Conservation (phyloP, 371 early-diverging fungal genomes). For the Apophysomyces ossiformis region DNA sequence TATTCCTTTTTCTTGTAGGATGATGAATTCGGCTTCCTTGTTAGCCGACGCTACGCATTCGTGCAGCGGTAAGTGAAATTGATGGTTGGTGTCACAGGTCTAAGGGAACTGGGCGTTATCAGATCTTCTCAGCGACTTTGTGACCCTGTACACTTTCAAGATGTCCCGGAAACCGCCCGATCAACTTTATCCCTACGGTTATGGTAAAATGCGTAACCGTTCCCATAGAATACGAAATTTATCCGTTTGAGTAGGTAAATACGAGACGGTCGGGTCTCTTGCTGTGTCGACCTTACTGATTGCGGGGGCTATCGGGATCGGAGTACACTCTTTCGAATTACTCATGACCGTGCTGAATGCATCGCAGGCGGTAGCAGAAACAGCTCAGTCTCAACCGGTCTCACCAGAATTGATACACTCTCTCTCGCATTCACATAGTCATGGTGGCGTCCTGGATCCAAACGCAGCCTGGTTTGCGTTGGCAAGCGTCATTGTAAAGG, state of each 20-base stretch:
- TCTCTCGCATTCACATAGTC: constrained; percentile 37
- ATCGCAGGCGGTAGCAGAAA: constrained; percentile 29
- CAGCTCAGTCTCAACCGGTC: constrained; percentile 11
- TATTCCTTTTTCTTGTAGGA: constrained; percentile 29
- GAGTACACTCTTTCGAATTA: constrained; percentile 67
- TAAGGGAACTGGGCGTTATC: constrained; percentile 1
- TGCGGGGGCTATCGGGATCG: constrained; percentile 66
- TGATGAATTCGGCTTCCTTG: constrained; percentile 73
- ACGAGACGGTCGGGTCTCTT: constrained; percentile 73
- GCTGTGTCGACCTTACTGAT: constrained; percentile 68
- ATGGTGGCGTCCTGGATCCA: constrained; percentile 57
- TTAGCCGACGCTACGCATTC: constrained; percentile 75
- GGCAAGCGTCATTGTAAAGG: constrained; percentile 67
- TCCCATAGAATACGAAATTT: not conserved
- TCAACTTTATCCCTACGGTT: constrained; percentile 66
- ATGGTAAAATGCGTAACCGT: constrained; percentile 42
- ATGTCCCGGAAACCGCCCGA: constrained; percentile 69
- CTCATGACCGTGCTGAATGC: constrained; percentile 34
- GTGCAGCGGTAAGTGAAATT: constrained; percentile 51
- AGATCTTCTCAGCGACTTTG: constrained; percentile 73
- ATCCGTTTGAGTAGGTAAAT: constrained; percentile 52
- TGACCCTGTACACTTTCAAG: constrained; percentile 72
- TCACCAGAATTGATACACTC: constrained; percentile 8
- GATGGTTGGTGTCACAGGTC: not conserved
- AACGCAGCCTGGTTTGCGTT: constrained; percentile 77